A percentile compares a stretch with the other conserved stretches of the same genome.
Conservation (phyloP, 352 stramenopile species). For the Pythium grandisporangium region DNA sequence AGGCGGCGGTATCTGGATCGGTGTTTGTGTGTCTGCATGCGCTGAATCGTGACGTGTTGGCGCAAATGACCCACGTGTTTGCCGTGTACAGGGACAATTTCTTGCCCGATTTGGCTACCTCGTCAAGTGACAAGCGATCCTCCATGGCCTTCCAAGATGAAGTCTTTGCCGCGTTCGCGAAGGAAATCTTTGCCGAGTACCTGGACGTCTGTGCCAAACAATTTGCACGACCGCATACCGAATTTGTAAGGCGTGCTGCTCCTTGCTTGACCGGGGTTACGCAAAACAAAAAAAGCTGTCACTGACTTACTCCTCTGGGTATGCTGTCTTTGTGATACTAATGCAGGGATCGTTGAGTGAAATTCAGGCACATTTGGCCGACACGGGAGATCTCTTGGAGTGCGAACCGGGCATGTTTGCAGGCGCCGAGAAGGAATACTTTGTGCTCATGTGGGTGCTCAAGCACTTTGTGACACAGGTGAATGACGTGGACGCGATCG, state of each 20-base stretch:
- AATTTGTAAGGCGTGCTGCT: constrained; percentile 74
- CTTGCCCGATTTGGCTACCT: constrained; percentile 31
- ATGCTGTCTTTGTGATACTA: too few relatives aligned
- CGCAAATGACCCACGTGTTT: constrained; percentile 44
- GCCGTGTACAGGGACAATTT: constrained; percentile 61
- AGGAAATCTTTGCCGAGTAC: constrained; percentile 56
- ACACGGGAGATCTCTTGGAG: constrained; percentile 12
- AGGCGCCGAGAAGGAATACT: constrained; percentile 51
- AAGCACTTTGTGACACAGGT: constrained; percentile 67
- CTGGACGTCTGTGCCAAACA: constrained; percentile 34
- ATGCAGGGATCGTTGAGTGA: constrained; percentile 44
- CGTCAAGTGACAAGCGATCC: constrained; percentile 22
- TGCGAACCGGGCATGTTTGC: constrained; percentile 7
- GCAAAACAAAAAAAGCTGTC: too few relatives aligned
- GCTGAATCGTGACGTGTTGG: constrained; percentile 41
- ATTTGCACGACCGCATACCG: constrained; percentile 35
- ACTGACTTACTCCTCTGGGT: too few relatives aligned
- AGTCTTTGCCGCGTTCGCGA: constrained; percentile 60
- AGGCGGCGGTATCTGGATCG: constrained; percentile 23
- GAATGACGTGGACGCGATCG: constrained; percentile 36
- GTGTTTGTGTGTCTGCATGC: constrained; percentile 48
- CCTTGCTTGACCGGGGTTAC: too few relatives aligned
- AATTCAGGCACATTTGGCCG: constrained; percentile 20
- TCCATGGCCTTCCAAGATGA: constrained; percentile 48
- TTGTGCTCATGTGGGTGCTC: constrained; percentile 76